Conservation (phyloP, 2,329 filamentous ascomycete genomes). For the Arthrobotrys entomopaga region DNA sequence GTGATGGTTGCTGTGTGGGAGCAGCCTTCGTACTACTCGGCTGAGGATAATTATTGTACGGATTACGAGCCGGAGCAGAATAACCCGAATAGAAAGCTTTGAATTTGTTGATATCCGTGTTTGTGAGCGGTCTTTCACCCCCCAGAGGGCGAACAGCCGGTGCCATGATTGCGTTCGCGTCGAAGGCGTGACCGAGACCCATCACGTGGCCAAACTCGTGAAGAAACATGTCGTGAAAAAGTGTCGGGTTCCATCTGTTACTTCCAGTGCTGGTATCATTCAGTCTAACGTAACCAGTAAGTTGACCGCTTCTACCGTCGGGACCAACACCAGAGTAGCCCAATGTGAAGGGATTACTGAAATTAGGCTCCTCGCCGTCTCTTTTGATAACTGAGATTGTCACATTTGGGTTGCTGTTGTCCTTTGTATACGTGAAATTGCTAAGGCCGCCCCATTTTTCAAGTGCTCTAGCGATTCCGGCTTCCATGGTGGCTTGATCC, state of each 20-base stretch:
- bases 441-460: conserved; percentile 10
- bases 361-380: background rate
- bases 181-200: conserved; percentile 9
- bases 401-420: conserved; percentile 3
- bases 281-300: conserved; percentile 4
- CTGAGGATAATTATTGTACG: background rate
- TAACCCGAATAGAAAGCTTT: background rate
- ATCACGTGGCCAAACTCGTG: conserved; percentile 22
- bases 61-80: background rate
- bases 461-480: background rate
- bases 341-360: background rate
- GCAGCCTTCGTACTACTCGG: background rate
- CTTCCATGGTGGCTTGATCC: conserved; percentile 9
- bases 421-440: conserved; percentile 12
- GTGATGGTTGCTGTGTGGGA: too few relatives aligned
- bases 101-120: background rate
- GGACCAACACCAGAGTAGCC: conserved; percentile 3
- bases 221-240: conserved; percentile 7
- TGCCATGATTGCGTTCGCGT: conserved; percentile 9
- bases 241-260: conserved; percentile 6
- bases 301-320: background rate
- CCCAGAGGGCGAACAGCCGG: background rate
- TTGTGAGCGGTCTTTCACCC: background rate
- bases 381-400: background rate
- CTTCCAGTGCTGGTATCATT: conserved; percentile 11